Percentiles rank a stretch among this genome's conserved stretches.
Conservation (phyloP, 129 eudicot genomes). For the Tagetes erecta region DNA sequence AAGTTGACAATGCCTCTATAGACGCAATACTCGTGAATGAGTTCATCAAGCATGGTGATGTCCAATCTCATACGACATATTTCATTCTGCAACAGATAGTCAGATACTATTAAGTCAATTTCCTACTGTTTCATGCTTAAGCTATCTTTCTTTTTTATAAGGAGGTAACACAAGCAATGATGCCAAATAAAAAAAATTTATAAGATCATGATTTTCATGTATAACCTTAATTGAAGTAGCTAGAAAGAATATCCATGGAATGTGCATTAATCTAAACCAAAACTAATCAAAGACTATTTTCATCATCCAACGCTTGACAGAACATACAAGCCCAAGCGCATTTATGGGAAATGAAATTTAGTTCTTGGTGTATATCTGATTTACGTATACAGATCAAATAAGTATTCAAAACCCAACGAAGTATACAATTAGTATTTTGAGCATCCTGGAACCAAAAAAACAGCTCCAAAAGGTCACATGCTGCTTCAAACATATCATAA, state of each 20-base stretch:
- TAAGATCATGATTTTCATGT: not conserved
- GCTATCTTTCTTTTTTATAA: slow-evolving; percentile 1
- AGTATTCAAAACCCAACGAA: slow-evolving; percentile 7
- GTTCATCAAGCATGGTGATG: slow-evolving; percentile 72
- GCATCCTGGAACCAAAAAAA: not conserved
- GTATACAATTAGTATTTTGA: slow-evolving; percentile 9
- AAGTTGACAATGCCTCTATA: slow-evolving; percentile 88
- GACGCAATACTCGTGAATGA: slow-evolving; percentile 86
- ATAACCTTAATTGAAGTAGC: slow-evolving; percentile 1
- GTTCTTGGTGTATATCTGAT: slow-evolving; percentile 1
- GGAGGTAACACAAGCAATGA: slow-evolving; percentile 13
- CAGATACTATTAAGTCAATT: slow-evolving; percentile 16
- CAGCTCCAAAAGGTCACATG: not conserved
- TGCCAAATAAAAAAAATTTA: not conserved
- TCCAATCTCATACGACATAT: slow-evolving; percentile 89
- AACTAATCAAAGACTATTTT: slow-evolving; percentile 4
- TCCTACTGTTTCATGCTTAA: not conserved
- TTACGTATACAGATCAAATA: slow-evolving; percentile 2
- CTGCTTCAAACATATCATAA: not conserved
- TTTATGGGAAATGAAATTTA: not conserved
- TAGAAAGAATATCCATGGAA: not conserved
- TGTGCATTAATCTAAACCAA: not conserved
- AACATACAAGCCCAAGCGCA: not conserved
- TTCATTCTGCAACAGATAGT: slow-evolving; percentile 67
- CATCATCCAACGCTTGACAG: slow-evolving; percentile 8